Conservation (phyloP, 257 asterid species). For the Haberlea rhodopensis region DNA sequence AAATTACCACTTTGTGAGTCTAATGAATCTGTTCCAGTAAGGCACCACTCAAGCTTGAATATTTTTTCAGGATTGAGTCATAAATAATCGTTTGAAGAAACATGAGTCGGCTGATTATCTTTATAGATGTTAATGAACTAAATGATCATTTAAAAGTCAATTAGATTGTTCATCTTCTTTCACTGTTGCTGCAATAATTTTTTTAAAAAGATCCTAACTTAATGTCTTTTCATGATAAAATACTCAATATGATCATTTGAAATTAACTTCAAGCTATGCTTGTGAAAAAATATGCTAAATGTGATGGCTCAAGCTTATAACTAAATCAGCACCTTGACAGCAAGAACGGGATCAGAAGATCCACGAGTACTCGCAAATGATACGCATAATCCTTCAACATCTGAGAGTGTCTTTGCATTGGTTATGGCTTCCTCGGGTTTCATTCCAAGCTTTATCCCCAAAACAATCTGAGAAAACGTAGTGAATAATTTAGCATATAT, state of each 20-base stretch:
- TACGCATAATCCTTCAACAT: slow-evolving; percentile 78
- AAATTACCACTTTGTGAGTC: neutral
- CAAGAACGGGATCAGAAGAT: slow-evolving; percentile 81
- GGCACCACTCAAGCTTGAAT: neutral
- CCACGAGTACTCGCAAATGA: slow-evolving; percentile 61
- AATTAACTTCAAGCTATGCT: neutral
- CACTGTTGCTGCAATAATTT: too few relatives aligned
- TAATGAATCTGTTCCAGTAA: too few relatives aligned
- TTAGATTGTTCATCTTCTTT: too few relatives aligned
- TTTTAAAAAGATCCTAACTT: too few relatives aligned
- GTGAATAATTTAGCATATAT: neutral
- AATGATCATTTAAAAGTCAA: too few relatives aligned
- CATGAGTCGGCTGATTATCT: too few relatives aligned
- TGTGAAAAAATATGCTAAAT: neutral
- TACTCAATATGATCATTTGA: neutral
- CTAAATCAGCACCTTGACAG: slow-evolving; percentile 58
- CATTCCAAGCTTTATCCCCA: slow-evolving; percentile 83
- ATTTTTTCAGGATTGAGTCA: too few relatives aligned
- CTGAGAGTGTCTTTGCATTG: slow-evolving; percentile 76
- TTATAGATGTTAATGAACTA: too few relatives aligned
- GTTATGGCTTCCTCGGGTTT: slow-evolving; percentile 66
- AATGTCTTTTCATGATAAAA: too few relatives aligned
- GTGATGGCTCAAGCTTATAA: neutral
- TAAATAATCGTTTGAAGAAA: too few relatives aligned
- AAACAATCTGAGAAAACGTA: slow-evolving; percentile 56